A percentile compares a stretch with the other conserved stretches of the same genome.
Conservation (phyloP, 2,329 filamentous ascomycete species). For the Monosporascus ibericus region DNA sequence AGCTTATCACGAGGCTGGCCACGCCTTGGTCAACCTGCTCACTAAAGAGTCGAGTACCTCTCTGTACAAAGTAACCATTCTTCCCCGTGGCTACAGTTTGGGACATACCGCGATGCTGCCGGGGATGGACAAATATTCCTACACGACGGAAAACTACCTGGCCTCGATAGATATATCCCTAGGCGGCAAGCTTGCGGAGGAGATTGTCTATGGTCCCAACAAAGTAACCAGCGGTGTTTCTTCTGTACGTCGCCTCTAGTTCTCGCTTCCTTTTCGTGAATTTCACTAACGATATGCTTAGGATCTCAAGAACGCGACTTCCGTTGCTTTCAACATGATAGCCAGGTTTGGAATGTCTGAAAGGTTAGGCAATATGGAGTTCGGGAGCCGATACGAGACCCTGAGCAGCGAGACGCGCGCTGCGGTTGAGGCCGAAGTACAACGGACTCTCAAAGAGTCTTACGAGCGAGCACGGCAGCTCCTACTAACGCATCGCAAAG, state of each 20-base stretch:
- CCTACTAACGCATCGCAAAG: conserved; percentile 68
- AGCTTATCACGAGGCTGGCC: conserved; percentile 94
- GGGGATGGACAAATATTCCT: conserved; percentile 87
- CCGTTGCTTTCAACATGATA: conserved; percentile 80
- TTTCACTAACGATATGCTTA: conserved; percentile 25
- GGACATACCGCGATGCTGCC: conserved; percentile 85
- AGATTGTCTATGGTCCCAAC: conserved; percentile 86
- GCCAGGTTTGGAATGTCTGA: conserved; percentile 86
- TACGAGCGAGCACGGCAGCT: conserved; percentile 67
- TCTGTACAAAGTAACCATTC: conserved; percentile 95
- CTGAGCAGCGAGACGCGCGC: conserved; percentile 83
- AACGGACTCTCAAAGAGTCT: conserved; percentile 75
- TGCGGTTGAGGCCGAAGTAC: conserved; percentile 82
- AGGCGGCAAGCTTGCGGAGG: conserved; percentile 84
- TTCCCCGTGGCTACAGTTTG: conserved; percentile 79
- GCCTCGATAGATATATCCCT: conserved; percentile 74
- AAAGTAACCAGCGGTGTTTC: conserved; percentile 87
- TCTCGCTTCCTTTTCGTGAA: background rate
- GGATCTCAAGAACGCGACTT: conserved; percentile 81
- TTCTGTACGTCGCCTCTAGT: conserved; percentile 46
- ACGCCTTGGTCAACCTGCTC: conserved; percentile 84
- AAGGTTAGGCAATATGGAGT: conserved; percentile 82
- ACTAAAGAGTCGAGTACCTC: conserved; percentile 65
- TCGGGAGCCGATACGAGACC: conserved; percentile 70
- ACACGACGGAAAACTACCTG: conserved; percentile 77